A percentile compares a stretch with the other conserved stretches of the same genome.
These are phyloP conservation scores for Phoma sp. DNA, from an alignment of 2,329 filamentous ascomycete genomes.

Conservation along the genomic window DNA sequence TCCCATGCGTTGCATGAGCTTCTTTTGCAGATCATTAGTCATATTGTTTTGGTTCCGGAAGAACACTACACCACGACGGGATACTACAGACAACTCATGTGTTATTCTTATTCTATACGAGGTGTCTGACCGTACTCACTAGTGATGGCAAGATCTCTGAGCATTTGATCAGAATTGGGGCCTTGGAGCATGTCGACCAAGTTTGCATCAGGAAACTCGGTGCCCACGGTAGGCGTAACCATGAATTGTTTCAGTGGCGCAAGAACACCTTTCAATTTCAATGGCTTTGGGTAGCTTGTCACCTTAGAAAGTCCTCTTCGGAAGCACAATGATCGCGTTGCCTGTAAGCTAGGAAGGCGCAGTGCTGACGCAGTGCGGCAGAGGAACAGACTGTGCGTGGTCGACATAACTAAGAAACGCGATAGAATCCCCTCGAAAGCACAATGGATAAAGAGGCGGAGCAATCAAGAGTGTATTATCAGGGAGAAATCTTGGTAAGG, in stretches of 20 bases:
- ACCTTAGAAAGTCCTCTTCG: too few species aligned
- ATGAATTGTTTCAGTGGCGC: slow-evolving; percentile 63
- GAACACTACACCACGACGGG: slow-evolving; percentile 61
- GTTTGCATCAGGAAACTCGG: slow-evolving; percentile 63
- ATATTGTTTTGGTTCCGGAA: slow-evolving; percentile 60
- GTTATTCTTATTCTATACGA: too few species aligned
- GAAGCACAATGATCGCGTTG: too few species aligned
- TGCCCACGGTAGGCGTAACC: slow-evolving; percentile 66
- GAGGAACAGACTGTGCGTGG: too few species aligned
- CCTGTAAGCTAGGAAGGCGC: too few species aligned
- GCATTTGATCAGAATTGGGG: slow-evolving; percentile 67
- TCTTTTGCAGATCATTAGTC: slow-evolving; percentile 60
- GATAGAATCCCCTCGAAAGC: too few species aligned
- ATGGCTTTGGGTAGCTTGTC: slow-evolving; percentile 7
- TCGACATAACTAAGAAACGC: too few species aligned
- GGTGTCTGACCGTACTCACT: slow-evolving; percentile 24
- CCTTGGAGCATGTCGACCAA: slow-evolving; percentile 68
- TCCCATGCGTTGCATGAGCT: slow-evolving; percentile 61
- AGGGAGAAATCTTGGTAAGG: too few species aligned
- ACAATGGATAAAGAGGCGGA: too few species aligned
- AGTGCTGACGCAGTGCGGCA: too few species aligned
- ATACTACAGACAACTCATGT: slow-evolving; percentile 43
- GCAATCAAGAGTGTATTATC: too few species aligned
- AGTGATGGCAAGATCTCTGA: slow-evolving; percentile 66
- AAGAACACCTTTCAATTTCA: slow-evolving; percentile 54